Percentiles rank a stretch among this genome's conserved stretches.
Conservation (phyloP, 2,329 filamentous ascomycete genomes). For the Phoma sp. region DNA sequence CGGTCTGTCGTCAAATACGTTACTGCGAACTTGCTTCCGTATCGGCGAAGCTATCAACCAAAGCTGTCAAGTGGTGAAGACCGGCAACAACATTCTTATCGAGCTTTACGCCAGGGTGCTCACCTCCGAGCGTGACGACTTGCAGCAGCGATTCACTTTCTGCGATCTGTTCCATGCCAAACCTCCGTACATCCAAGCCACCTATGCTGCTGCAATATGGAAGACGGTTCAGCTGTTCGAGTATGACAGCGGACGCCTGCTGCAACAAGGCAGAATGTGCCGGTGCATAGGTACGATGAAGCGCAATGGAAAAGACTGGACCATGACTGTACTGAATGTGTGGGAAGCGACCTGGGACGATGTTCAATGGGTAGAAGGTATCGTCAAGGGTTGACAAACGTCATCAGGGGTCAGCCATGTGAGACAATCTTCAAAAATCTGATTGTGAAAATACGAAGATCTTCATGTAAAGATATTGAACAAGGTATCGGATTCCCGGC, state of each 20-base stretch:
- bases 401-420: slow-evolving; percentile 1
- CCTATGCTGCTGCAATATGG: slow-evolving; percentile 55
- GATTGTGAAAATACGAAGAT: too few relatives aligned
- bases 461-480: not conserved
- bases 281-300: slow-evolving; percentile 60
- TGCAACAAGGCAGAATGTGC: slow-evolving; percentile 53
- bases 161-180: slow-evolving; percentile 67
- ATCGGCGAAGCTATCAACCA: slow-evolving; percentile 66
- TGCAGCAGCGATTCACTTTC: slow-evolving; percentile 69
- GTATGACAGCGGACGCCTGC: slow-evolving; percentile 55
- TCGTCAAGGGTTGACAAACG: slow-evolving; percentile 39
- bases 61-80: slow-evolving; percentile 56
- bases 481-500: too few relatives aligned
- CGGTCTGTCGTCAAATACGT: slow-evolving; percentile 57
- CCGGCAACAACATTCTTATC: slow-evolving; percentile 59
- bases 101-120: slow-evolving; percentile 70
- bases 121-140: slow-evolving; percentile 63
- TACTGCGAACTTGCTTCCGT: slow-evolving; percentile 69
- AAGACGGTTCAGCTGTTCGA: slow-evolving; percentile 56
- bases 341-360: slow-evolving; percentile 63
- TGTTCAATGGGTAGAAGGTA: slow-evolving; percentile 58
- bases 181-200: slow-evolving; percentile 61
- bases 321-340: slow-evolving; percentile 58
- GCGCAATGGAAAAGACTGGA: slow-evolving; percentile 53
- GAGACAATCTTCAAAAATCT: not conserved